Base-by-base conservation (phyloP, 208 protist species). In the Acanthamoeba triangularis region DNA sequence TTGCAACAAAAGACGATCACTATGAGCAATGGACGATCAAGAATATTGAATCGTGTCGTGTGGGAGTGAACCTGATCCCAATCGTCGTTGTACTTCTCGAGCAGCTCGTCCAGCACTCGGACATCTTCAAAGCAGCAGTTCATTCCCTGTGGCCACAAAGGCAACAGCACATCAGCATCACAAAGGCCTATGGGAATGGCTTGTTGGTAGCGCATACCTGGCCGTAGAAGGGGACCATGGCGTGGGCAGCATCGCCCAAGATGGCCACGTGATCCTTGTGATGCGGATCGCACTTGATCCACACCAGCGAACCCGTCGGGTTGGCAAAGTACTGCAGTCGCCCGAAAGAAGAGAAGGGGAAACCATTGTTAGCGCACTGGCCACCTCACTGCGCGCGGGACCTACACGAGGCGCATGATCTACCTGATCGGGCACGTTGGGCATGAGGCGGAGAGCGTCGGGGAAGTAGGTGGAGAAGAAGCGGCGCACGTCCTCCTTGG, bases 161-260 rank as follows among this genome's bases (percentile, higher is more conserved):
- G 23, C 52, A 56, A 56, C 52, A 56, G 18, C 52, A 56, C 52
- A 56, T 23, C 5, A 56, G 18, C 52, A 56, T 2, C 52, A 56
- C 13, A 56, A 13, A 20, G 52, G 52, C 52, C 2, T 56, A 14
- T 23, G 52, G 18, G 52, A 13, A 20, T 23, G 28, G 18, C 28
- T 16, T 23, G 2, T 35, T 37, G 11, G 25, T 30, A 23, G 16
- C 6, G 25, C 33, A 2, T 56, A 88, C 80, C 80, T 88, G 80
- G 41, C 96, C 96, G 54, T 96, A 97, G 88, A 97, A 97, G 65
- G 96, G 96, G 20, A 97, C 96, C 23, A 97, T 97, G 25, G 96
- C 96, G 47, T 97, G 96, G 0, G 96, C 95, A 56, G 96, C 93
- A 63, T 97, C 96, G 41, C 95, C 95, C 35, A 95, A 28, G 49